Conservation (phyloP, 345 rosid species). For the Anacardium occidentale region DNA sequence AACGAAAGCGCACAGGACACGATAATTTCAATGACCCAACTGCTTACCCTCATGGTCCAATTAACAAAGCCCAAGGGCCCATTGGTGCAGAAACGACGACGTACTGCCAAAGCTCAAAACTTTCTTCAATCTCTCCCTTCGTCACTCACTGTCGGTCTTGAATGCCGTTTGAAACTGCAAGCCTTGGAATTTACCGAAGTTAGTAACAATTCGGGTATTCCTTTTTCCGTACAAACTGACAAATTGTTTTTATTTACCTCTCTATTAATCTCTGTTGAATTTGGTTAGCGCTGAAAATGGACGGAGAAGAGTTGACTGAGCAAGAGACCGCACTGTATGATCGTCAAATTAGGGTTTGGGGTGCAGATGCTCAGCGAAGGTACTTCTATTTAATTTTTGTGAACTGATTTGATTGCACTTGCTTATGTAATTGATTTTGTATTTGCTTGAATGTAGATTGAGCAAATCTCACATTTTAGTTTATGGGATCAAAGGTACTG, state of each 20-base stretch:
- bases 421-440: conserved; percentile 4
- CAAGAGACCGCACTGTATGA: conserved; percentile 95
- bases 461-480: conserved; percentile 81
- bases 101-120: neutral
- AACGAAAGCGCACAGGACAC: no score
- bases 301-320: conserved; percentile 91
- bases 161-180: neutral
- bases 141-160: neutral
- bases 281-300: conserved; percentile 45
- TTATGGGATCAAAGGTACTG: conserved; percentile 76
- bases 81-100: neutral
- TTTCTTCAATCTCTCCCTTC: neutral
- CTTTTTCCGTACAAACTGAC: neutral
- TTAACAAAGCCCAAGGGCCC: neutral
- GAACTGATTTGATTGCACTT: neutral
- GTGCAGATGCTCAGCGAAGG: conserved; percentile 96
- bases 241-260: neutral
- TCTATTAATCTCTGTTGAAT: neutral
- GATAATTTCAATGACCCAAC: no score
- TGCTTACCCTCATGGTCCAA: no score
- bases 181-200: neutral
- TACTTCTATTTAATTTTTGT: conserved; percentile 14
- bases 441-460: conserved; percentile 46
- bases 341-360: conserved; percentile 99
- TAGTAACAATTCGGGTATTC: neutral